Percentiles rank a stretch among this genome's conserved stretches.
phyloP scores from a whole-genome alignment of 2,329 filamentous ascomycete species.

The Pseudonectria buxi region DNA sequence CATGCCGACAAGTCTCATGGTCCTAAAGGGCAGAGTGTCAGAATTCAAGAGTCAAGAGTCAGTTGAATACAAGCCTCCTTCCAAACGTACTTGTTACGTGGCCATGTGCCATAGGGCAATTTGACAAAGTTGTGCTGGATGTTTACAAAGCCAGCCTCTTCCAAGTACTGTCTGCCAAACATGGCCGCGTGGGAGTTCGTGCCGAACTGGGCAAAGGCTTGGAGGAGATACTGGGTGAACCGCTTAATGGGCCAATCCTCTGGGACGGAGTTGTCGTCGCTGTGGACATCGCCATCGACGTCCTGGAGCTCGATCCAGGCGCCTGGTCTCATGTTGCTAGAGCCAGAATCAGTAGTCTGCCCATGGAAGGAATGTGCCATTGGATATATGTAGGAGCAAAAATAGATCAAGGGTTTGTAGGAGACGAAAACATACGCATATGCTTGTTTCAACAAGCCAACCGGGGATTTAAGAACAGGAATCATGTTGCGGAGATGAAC shows the following conservation, averaged over 20 bases:
- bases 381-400: too few relatives aligned
- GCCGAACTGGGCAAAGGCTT: constrained; percentile 31
- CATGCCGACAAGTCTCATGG: constrained; percentile 33
- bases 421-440: constrained; percentile 30
- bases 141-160: constrained; percentile 33
- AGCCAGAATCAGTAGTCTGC: too few relatives aligned
- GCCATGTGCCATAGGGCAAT: constrained; percentile 41
- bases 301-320: constrained; percentile 42
- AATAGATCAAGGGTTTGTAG: constrained; percentile 9
- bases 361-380: too few relatives aligned
- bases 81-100: constrained; percentile 35
- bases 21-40: too few relatives aligned
- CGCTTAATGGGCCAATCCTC: constrained; percentile 26
- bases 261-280: constrained; percentile 30
- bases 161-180: constrained; percentile 29
- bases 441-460: constrained; percentile 22
- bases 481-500: constrained; percentile 53
- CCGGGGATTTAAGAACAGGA: constrained; percentile 29
- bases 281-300: constrained; percentile 33
- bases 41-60: too few relatives aligned
- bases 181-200: constrained; percentile 33
- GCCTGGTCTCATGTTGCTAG: constrained; percentile 34
- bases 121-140: constrained; percentile 32
- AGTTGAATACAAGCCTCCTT: too few relatives aligned
- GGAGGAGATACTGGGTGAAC: constrained; percentile 28